Evolutionary conservation across 352 stramenopile species (phyloP), one percentile per base, ranked within the genome.

Genomic region (Globisporangium polare): DNA sequence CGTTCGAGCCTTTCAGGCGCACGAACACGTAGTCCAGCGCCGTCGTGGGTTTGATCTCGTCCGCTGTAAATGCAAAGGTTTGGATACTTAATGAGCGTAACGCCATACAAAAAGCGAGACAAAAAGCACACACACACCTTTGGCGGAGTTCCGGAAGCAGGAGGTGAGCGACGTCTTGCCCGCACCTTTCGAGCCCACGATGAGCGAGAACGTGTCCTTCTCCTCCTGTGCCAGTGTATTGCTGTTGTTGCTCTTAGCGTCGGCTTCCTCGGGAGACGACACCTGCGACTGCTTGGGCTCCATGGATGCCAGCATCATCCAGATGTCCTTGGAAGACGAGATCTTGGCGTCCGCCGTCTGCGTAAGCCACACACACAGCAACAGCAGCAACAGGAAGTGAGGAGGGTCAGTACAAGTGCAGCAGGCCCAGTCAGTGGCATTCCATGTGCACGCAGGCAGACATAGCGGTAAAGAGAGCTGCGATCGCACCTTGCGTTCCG

Each of bases 21-120:
- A 91, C 89, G 47, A 93, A 97, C 5, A 91, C 68, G 59, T 97
- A 98, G 65, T 97, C 89, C n/a, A 97, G 73, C 3, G 89, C 90
- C 5, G 93, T 92, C 5, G 90, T 97, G 33, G 90, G 88, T 64
- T 97, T 97, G 58, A 92, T 92, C 60, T 94, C 76, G 22, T 95
- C 87, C 15, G 72, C 81, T 67, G 22, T 60, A 35, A 7, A 39
- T 15, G 12, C 1, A 9, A 6, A 27, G 22, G 5, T 10, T 7
- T 24, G 10, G 41, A 12, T 9, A 46, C 17, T 46, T 3, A 39
- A 39, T 22, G 5, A 12, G 18, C 15, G 22, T 12, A 22, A 12
- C 12, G 6, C 46, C 15, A 31, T n/a, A 33, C 24, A 33, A 33
- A 8, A 33, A 31, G 3, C 29, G 24, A 47, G 1, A 8, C 20